These are phyloP conservation scores for Selenicereus undatus DNA, from an alignment of 148 eudicot species.

Conservation along the genomic window DNA sequence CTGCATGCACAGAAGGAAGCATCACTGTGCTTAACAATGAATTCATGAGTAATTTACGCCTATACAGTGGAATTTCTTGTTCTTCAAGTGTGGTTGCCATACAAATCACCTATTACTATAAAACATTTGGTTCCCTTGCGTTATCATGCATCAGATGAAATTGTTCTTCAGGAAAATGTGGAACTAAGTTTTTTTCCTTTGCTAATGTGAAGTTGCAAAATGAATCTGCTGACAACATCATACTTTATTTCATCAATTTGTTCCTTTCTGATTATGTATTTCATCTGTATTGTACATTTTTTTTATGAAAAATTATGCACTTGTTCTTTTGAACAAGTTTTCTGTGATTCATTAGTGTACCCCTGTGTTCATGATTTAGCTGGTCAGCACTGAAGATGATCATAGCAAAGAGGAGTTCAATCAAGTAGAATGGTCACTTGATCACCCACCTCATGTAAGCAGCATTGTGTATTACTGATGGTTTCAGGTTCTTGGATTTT, in stretches of 20 bases:
- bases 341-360: background rate
- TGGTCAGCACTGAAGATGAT: slow-evolving; percentile 39
- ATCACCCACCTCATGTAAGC: slow-evolving; percentile 69
- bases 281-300: background rate
- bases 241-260: background rate
- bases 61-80: background rate
- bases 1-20: background rate
- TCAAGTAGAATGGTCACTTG: slow-evolving; percentile 69
- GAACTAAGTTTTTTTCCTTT: background rate
- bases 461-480: background rate
- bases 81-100: background rate
- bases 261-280: background rate
- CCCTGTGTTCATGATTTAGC: slow-evolving; percentile 29
- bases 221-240: background rate
- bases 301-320: background rate
- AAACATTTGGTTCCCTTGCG: background rate
- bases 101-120: background rate
- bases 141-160: background rate
- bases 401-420: slow-evolving; percentile 66
- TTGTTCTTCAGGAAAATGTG: background rate
- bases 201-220: background rate
- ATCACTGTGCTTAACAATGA: background rate
- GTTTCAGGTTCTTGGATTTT: background rate
- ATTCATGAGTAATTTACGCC: background rate
- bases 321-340: background rate